Base-by-base conservation (phyloP, 1,284 basidiomycete species). In the Salmacisia buchloeana region DNA sequence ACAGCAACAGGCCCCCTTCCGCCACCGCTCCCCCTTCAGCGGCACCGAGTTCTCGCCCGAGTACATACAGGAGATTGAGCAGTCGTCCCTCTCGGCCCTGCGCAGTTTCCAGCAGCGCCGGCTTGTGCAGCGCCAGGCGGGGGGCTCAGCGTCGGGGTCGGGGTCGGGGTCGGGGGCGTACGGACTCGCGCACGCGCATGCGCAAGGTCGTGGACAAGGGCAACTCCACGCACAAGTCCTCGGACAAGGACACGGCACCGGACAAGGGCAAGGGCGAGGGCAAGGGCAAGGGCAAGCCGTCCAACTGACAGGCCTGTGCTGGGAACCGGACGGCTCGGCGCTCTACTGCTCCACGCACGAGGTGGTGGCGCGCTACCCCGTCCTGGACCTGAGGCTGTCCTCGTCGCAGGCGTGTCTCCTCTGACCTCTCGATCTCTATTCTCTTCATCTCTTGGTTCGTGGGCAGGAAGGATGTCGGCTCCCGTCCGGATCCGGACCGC, bases 221-320 rank as follows among this genome's bases (percentile, higher is more conserved):
- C n/a, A n/a, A n/a, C n/a, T n/a, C n/a, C n/a, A n/a, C n/a, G n/a
- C n/a, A n/a, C n/a, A n/a, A n/a, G n/a, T n/a, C n/a, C n/a, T n/a
- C n/a, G n/a, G n/a, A n/a, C n/a, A n/a, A n/a, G n/a, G n/a, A n/a
- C n/a, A n/a, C n/a, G n/a, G n/a, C n/a, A n/a, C n/a, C n/a, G n/a
- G n/a, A n/a, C n/a, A n/a, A n/a, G n/a, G n/a, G n/a, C n/a, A n/a
- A n/a, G n/a, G n/a, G n/a, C n/a, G n/a, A n/a, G n/a, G n/a, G n/a
- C n/a, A 62, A 65, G 63, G 12, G 68, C 5, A 65, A 69, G 35
- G 67, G 68, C 65, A 69, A 65, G 15, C 45, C 13, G 52, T 58
- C 36, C 71, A 74, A 56, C 65, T 73, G 36, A 61, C 66, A 21
- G 73, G 73, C 0, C 39, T 75, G 2, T 70, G 70, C 12, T 75